A percentile compares a stretch with the other conserved stretches of the same genome.
Evolutionary conservation across 805 yeast species (phyloP).

Genomic region (Yarrowia sp.): DNA sequence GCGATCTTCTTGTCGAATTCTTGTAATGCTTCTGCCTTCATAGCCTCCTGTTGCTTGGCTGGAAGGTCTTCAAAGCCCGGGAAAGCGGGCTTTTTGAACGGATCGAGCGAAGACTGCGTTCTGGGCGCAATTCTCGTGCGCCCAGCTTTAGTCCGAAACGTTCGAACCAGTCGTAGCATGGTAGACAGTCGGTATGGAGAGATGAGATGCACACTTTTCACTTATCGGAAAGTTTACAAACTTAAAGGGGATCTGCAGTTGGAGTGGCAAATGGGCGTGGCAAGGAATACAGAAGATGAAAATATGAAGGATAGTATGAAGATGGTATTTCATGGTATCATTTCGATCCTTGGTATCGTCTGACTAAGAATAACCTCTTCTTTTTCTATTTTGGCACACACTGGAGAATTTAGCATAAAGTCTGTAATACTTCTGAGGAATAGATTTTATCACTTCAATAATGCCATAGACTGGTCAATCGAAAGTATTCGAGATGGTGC

Average conservation of each 20-base stretch:
- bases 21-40: not conserved
- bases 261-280: not conserved
- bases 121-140: not conserved
- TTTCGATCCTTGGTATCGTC: no score
- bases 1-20: not conserved
- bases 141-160: constrained; percentile 1
- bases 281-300: no score
- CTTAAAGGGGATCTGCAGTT: not conserved
- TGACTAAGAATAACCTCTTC: no score
- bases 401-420: no score
- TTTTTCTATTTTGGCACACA: no score
- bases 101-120: not conserved
- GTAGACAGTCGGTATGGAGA: not conserved
- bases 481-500: no score
- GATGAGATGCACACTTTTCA: constrained; percentile 7
- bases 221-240: constrained; percentile 9
- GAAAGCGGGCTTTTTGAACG: constrained; percentile 3
- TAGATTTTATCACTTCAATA: no score
- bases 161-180: constrained; percentile 16
- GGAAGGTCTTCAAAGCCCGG: constrained; percentile 5
- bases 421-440: no score
- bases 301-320: not conserved
- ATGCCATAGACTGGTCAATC: no score
- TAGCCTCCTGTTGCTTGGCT: not conserved
- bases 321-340: not conserved